Conservation (phyloP, 495 filamentous ascomycete species). For the Glarea lozoyensis region DNA sequence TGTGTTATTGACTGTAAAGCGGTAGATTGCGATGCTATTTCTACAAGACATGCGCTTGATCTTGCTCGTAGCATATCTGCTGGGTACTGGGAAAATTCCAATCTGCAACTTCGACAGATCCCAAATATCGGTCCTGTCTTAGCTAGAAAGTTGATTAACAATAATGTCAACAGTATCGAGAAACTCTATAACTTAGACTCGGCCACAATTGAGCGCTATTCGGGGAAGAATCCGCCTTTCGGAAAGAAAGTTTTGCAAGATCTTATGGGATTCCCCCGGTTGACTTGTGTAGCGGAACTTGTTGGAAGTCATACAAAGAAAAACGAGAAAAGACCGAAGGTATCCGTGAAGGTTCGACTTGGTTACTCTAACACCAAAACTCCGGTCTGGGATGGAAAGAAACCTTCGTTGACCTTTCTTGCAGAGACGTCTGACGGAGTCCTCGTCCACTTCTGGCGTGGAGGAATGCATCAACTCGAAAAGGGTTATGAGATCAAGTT, state of each 20-base stretch:
- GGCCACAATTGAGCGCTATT: conserved; percentile 62
- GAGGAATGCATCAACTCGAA: conserved; percentile 57
- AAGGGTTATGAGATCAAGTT: conserved; percentile 55
- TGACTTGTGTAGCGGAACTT: conserved; percentile 43
- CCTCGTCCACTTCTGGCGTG: conserved; percentile 70
- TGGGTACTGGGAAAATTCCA: conserved; percentile 77
- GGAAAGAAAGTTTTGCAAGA: conserved; percentile 58
- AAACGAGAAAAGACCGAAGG: conserved; percentile 12
- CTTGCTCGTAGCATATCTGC: conserved; percentile 70
- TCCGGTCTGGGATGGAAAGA: conserved; percentile 51
- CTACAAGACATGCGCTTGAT: conserved; percentile 64
- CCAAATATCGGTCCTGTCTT: conserved; percentile 70
- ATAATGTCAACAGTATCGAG: conserved; percentile 62
- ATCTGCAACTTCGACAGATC: conserved; percentile 80
- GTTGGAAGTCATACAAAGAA: conserved; percentile 25
- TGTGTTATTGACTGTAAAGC: conserved; percentile 84
- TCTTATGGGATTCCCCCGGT: conserved; percentile 64
- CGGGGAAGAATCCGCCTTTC: conserved; percentile 77
- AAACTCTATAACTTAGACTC: conserved; percentile 59
- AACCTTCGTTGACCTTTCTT: conserved; percentile 63
- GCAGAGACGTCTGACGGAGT: conserved; percentile 68
- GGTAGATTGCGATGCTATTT: conserved; percentile 53
- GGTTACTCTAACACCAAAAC: conserved; percentile 63
- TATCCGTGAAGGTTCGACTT: conserved; percentile 57
- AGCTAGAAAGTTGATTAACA: conserved; percentile 66